Conservation (phyloP, 2,329 filamentous ascomycete genomes). For the Ophiostoma triangulosporum region DNA sequence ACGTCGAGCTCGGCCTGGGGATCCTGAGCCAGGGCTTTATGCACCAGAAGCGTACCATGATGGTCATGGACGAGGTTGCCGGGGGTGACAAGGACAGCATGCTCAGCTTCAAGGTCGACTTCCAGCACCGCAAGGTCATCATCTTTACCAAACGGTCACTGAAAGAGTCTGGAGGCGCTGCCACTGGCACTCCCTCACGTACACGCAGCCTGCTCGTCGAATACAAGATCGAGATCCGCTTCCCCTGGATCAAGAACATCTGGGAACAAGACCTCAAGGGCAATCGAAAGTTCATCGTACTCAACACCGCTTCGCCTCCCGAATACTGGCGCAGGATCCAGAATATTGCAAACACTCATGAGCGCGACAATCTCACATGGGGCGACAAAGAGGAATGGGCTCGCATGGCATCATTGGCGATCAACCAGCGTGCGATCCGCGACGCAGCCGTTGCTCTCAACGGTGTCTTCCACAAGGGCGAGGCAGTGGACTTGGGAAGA, state of each 20-base stretch:
- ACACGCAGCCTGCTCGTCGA: conserved; percentile 3
- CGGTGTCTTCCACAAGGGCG: conserved; percentile 18
- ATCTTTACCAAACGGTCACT: conserved; percentile 9
- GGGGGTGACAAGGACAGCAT: conserved; percentile 5
- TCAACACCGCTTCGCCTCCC: conserved; percentile 36
- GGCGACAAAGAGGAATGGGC: conserved; percentile 31
- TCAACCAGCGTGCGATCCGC: conserved; percentile 21
- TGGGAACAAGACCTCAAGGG: conserved; percentile 23
- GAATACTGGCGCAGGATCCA: conserved; percentile 29
- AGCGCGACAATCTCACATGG: conserved; percentile 24
- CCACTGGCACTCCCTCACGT: neutral
- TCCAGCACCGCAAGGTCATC: conserved; percentile 3
- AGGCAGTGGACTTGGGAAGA: conserved; percentile 38
- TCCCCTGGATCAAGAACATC: conserved; percentile 33
- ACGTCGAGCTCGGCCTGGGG: conserved; percentile 28
- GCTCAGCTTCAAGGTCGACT: conserved; percentile 14
- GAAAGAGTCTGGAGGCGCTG: neutral
- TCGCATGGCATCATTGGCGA: conserved; percentile 32
- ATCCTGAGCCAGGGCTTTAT: conserved; percentile 50
- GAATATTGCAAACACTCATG: conserved; percentile 22
- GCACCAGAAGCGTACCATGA: conserved; percentile 39
- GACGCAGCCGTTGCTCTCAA: conserved; percentile 25
- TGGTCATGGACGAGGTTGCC: conserved; percentile 38
- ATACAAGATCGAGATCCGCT: conserved; percentile 31
- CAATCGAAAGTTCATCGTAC: conserved; percentile 26